A percentile compares a stretch with the other conserved stretches of the same genome.
phyloP scores from a whole-genome alignment of 31 red algal genomes.

The Odonthalia washingtoniensis region DNA sequence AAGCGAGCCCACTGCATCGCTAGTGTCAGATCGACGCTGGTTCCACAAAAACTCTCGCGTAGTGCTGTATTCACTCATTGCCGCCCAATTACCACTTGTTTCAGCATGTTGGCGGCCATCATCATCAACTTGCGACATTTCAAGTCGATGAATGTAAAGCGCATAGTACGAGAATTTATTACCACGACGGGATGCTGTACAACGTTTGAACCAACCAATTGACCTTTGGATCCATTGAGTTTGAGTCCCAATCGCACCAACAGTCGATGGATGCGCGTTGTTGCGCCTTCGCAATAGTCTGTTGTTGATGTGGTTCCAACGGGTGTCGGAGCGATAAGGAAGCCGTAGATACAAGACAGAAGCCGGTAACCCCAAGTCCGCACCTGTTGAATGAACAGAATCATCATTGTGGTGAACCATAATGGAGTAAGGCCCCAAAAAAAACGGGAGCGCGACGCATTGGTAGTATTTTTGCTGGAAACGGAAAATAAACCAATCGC shows the following conservation, averaged over 20 bases:
- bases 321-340: slow-evolving; percentile 32
- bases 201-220: slow-evolving; percentile 36
- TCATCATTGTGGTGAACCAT: slow-evolving; percentile 56
- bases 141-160: background rate
- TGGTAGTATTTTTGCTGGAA: slow-evolving; percentile 45
- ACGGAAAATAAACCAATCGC: slow-evolving; percentile 54
- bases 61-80: slow-evolving; percentile 3
- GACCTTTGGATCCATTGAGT: slow-evolving; percentile 5
- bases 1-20: slow-evolving; percentile 44
- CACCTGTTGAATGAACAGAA: slow-evolving; percentile 27
- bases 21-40: slow-evolving; percentile 10
- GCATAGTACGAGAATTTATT: background rate
- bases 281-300: slow-evolving; percentile 10
- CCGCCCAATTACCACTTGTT: slow-evolving; percentile 7
- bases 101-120: background rate
- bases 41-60: slow-evolving; percentile 1
- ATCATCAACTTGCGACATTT: slow-evolving; percentile 11
- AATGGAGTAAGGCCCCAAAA: slow-evolving; percentile 49
- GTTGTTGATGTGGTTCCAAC: background rate
- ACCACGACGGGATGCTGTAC: slow-evolving; percentile 34
- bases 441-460: slow-evolving; percentile 44
- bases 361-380: slow-evolving; percentile 9
- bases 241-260: background rate
- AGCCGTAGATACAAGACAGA: slow-evolving; percentile 44
- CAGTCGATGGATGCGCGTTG: background rate